Conservation (phyloP, 2,329 filamentous ascomycete genomes). For the Dactylellina cionopaga region DNA sequence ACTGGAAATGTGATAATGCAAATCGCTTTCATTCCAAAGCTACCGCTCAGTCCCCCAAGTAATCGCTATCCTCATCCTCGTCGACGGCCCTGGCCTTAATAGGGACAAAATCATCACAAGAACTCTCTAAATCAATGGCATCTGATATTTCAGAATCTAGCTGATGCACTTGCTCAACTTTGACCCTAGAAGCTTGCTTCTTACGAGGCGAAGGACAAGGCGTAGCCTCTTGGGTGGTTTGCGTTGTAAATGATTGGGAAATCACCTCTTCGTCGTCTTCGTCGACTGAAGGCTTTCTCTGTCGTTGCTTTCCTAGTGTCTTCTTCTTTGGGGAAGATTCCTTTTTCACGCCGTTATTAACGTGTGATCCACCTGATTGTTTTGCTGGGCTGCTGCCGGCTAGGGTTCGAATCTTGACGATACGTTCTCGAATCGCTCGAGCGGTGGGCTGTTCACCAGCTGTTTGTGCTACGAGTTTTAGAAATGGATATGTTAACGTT, state of each 20-base stretch:
- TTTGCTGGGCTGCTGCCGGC: constrained; percentile 29
- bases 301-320: constrained; percentile 22
- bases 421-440: constrained; percentile 41
- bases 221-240: not conserved
- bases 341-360: constrained; percentile 48
- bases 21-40: constrained; percentile 3
- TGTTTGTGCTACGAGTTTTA: constrained; percentile 27
- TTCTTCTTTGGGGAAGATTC: constrained; percentile 43
- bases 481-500: not conserved
- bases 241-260: constrained; percentile 11
- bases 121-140: constrained; percentile 19
- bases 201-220: constrained; percentile 41
- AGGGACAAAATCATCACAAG: constrained; percentile 32
- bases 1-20: too few species aligned
- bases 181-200: constrained; percentile 15
- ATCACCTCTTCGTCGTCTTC: constrained; percentile 38
- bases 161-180: not conserved
- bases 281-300: constrained; percentile 1
- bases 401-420: constrained; percentile 40
- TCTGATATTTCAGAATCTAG: constrained; percentile 23
- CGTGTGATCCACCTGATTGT: constrained; percentile 13
- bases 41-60: constrained; percentile 19
- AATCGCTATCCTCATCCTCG: constrained; percentile 36
- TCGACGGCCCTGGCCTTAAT: constrained; percentile 9
- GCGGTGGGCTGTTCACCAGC: constrained; percentile 45